These are phyloP conservation scores for Panaeolus cyanescens DNA, from an alignment of 768 basidiomycete species.

Conservation along the genomic window DNA sequence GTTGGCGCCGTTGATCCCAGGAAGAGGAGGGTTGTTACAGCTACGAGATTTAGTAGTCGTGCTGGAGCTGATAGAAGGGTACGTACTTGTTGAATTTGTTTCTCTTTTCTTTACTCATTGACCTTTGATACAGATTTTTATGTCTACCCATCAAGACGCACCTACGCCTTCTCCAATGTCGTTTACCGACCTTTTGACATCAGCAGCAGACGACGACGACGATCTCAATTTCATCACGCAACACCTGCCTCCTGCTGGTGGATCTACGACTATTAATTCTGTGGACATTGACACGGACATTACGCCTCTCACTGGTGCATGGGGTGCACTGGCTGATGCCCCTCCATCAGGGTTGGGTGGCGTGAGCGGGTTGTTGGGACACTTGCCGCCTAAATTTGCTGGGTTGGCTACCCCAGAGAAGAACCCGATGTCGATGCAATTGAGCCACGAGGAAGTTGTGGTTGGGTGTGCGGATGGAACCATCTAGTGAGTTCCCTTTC, in stretches of 20 bases:
- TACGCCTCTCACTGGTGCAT: conserved; percentile 70
- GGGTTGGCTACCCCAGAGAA: conserved; percentile 88
- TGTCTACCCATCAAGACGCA: conserved; percentile 74
- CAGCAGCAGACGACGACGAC: conserved; percentile 19
- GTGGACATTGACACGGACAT: conserved; percentile 70
- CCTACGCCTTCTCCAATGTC: background rate
- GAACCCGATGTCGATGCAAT: conserved; percentile 90
- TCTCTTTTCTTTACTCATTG: background rate
- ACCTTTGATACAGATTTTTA: conserved; percentile 57
- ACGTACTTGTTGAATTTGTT: conserved; percentile 24
- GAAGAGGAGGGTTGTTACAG: conserved; percentile 84
- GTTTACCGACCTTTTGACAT: background rate
- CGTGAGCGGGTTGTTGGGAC: conserved; percentile 62
- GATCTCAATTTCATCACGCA: conserved; percentile 30
- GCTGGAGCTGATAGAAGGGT: conserved; percentile 83
- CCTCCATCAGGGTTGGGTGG: conserved; percentile 23
- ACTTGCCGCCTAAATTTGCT: conserved; percentile 66
- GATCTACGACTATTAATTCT: conserved; percentile 9
- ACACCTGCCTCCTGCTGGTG: conserved; percentile 13
- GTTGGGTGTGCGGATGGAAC: conserved; percentile 91
- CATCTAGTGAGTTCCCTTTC: conserved; percentile 68
- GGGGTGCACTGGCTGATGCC: conserved; percentile 61
- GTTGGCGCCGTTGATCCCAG: conserved; percentile 85
- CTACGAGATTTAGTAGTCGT: conserved; percentile 85
- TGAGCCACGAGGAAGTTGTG: conserved; percentile 89